Evolutionary conservation across 163 green algal genomes (phyloP), one percentile per base, ranked within the genome.

Genomic region (Chlamydomonas reinhardtii): DNA sequence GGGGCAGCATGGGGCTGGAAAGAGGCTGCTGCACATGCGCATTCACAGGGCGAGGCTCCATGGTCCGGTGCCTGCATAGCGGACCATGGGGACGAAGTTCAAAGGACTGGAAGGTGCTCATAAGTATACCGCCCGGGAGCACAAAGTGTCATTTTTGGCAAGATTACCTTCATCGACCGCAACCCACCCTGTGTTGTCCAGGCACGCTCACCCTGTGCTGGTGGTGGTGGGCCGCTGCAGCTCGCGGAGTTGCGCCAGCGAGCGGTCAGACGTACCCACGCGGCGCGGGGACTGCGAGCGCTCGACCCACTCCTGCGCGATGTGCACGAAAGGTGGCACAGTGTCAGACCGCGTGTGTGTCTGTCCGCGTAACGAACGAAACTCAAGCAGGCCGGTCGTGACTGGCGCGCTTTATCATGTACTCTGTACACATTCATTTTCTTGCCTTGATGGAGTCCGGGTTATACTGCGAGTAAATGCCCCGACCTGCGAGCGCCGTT

Each of bases 391-490:
- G n/a, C n/a, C n/a, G n/a, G n/a, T n/a, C n/a, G n/a, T n/a, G n/a
- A n/a, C n/a, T n/a, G n/a, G n/a, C n/a, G n/a, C n/a, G n/a, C n/a
- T n/a, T n/a, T n/a, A n/a, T n/a, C n/a, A n/a, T n/a, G n/a, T n/a
- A n/a, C n/a, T n/a, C n/a, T n/a, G n/a, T n/a, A n/a, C n/a, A n/a
- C 56, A 64, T 12, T 25, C 48, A 56, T 56, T 17, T 56, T 34
- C 68, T 73, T 62, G 77, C 68, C 54, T 77, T 85, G 15, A 77
- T 43, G 1, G 52, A 43, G 24, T 85, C 79, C 2, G 79, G 68
- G 29, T 85, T 85, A 34, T 85, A 85, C n/a, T 85, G 79, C 31
- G 37, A 69, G n/a, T 73, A 77, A 27, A 85, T 85, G 27, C 79
- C 79, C 39, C 68, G 79, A 14, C 79, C 79, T 85, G 39, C 27